Evolutionary conservation across 1,284 basidiomycete species (phyloP), one percentile per base, ranked within the genome.

Genomic region (Ceratobasidium sp.): DNA sequence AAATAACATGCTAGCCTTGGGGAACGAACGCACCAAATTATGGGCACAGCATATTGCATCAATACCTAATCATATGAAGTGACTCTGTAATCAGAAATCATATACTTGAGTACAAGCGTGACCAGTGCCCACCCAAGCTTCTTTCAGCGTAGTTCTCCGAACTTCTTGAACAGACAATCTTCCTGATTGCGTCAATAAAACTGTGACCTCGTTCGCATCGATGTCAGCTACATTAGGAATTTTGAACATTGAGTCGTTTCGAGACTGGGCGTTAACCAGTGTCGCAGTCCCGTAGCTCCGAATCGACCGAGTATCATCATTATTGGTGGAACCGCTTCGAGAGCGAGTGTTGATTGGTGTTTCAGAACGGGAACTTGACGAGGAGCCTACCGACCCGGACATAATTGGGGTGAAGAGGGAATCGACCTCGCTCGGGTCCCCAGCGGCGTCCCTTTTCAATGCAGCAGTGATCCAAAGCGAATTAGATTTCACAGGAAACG

Each of bases 21-120:
- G 42, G 35, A 6, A 15, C 42, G 62, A 7, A 12, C 83, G 64
- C 64, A 88, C 87, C 84, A 84, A 71, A 86, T 86, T 35, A 90
- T 84, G 1, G 91, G 90, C 20, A 87, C 75, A 12, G 89, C 84
- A 76, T 89, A 92, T 76, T 82, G 81, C 1, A 81, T 71, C 17
- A 92, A 80, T 35, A 88, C 85, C n/a, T 76, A 73, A 0, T 27
- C n/a, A 31, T 29, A 3, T 22, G n/a, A 25, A 3, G 32, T 10
- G 5, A 50, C 10, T 4, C 22, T 13, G 22, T 13, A 20, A 40
- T 42, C 22, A 13, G 34, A 50, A 64, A 12, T 50, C 13, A n/a
- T 20, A 13, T 29, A 13, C 31, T 52, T 3, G 31, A 64, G 35
- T 12, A 38, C 29, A 17, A 47, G n/a, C 15, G 31, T 3, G 32